Evolutionary conservation across 768 basidiomycete species (phyloP).

Genomic region (Mrakia frigida): DNA sequence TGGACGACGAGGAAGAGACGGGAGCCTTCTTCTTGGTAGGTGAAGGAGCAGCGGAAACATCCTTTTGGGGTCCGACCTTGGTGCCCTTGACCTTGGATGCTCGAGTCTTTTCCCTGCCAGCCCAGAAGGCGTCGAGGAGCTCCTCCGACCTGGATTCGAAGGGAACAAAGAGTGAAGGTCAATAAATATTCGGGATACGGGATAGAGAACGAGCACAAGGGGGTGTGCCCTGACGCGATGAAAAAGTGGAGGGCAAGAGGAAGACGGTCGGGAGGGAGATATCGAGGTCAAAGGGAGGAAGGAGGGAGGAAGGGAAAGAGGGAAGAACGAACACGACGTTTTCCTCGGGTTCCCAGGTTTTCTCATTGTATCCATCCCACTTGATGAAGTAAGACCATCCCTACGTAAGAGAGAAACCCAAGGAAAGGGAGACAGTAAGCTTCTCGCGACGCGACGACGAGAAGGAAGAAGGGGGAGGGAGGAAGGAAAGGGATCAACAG

Average conservation of each 20-base stretch:
- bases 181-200: background rate
- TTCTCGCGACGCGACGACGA: background rate
- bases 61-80: background rate
- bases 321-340: background rate
- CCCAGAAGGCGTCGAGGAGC: slow-evolving; percentile 3
- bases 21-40: background rate
- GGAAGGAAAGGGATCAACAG: background rate
- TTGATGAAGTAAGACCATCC: background rate
- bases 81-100: background rate
- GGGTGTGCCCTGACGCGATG: too few species aligned
- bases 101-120: background rate
- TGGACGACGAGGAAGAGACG: background rate
- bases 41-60: background rate
- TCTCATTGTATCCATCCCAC: slow-evolving; percentile 6
- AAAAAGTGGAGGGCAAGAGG: too few species aligned
- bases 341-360: background rate
- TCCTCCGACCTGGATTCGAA: background rate
- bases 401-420: background rate
- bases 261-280: too few species aligned
- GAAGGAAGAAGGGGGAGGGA: background rate
- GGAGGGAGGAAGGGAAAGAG: background rate
- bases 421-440: background rate
- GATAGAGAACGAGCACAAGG: too few species aligned
- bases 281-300: too few species aligned
- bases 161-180: background rate